Evolutionary conservation across 495 filamentous ascomycete species (phyloP).

Genomic region (Chaetomium fimeti): DNA sequence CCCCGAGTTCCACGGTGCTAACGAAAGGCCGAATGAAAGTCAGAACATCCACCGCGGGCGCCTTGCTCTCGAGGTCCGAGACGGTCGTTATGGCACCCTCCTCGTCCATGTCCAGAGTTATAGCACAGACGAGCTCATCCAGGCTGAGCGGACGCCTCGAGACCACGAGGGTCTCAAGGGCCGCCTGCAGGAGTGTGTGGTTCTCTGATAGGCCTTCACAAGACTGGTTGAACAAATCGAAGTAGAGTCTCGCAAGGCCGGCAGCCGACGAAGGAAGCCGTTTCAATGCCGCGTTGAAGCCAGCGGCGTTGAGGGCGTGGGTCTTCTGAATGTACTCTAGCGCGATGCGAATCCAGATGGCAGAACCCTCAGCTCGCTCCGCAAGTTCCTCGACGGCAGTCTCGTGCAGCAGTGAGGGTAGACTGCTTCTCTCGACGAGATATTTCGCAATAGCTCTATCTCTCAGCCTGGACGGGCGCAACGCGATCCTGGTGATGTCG

Average conservation of each 20-base stretch:
- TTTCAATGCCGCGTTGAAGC: slow-evolving; percentile 1
- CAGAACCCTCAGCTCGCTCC: slow-evolving; percentile 8
- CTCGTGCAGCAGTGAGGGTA: neutral
- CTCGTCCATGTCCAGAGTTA: neutral
- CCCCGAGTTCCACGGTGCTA: neutral
- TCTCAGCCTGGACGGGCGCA: neutral
- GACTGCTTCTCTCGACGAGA: neutral
- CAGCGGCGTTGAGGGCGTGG: neutral
- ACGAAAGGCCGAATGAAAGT: slow-evolving; percentile 18
- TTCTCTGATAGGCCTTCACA: slow-evolving; percentile 3
- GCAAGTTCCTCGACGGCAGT: slow-evolving; percentile 12
- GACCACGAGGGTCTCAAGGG: slow-evolving; percentile 19
- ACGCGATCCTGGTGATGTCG: neutral
- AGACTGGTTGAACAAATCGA: neutral
- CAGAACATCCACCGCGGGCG: slow-evolving; percentile 4
- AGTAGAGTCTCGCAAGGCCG: slow-evolving; percentile 10
- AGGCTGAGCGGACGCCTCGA: slow-evolving; percentile 11
- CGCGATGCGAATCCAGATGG: slow-evolving; percentile 20
- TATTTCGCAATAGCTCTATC: slow-evolving; percentile 6
- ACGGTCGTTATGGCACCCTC: slow-evolving; percentile 4
- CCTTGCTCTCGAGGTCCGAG: slow-evolving; percentile 4
- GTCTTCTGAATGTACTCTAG: neutral
- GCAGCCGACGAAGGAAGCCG: slow-evolving; percentile 7
- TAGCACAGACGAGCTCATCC: slow-evolving; percentile 14
- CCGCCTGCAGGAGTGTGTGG: neutral